Conservation (phyloP, 2,329 filamentous ascomycete genomes). For the Fusarium pseudograminearum region DNA sequence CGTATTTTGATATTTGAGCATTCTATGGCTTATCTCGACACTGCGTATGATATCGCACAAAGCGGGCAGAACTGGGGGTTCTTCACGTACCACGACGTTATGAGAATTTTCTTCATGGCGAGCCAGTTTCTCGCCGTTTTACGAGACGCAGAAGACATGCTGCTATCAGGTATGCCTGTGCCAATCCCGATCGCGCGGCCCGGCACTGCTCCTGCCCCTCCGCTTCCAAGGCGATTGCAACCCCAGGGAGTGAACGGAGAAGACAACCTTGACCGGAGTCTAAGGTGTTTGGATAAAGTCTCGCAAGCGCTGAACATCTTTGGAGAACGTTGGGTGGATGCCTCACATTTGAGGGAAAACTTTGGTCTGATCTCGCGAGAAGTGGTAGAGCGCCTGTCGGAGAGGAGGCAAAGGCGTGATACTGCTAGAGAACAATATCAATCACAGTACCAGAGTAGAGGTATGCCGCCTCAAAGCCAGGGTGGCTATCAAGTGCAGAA, state of each 20-base stretch:
- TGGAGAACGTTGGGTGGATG: constrained; percentile 70
- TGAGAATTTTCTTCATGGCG: constrained; percentile 82
- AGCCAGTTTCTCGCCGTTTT: constrained; percentile 72
- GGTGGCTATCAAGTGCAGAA: constrained; percentile 34
- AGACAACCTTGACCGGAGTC: constrained; percentile 67
- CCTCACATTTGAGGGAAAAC: constrained; percentile 63
- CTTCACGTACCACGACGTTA: constrained; percentile 87
- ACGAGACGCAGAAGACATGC: constrained; percentile 67
- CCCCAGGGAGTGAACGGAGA: constrained; percentile 53
- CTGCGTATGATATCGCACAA: constrained; percentile 75
- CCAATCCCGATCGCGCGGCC: constrained; percentile 59
- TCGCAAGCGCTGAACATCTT: constrained; percentile 67
- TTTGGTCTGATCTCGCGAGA: constrained; percentile 65
- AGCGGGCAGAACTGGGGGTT: constrained; percentile 72
- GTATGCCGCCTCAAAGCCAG: constrained; percentile 40
- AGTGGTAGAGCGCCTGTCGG: constrained; percentile 58
- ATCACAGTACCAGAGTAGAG: constrained; percentile 51
- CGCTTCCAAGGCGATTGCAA: constrained; percentile 61
- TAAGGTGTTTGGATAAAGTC: constrained; percentile 67
- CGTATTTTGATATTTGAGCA: constrained; percentile 88
- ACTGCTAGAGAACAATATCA: constrained; percentile 52
- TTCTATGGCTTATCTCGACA: constrained; percentile 82
- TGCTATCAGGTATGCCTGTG: constrained; percentile 64
- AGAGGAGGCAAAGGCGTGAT: constrained; percentile 53
- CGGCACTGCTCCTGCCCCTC: constrained; percentile 64